Evolutionary conservation across 148 eudicot genomes (phyloP).

Genomic region (Cornus suecica): DNA sequence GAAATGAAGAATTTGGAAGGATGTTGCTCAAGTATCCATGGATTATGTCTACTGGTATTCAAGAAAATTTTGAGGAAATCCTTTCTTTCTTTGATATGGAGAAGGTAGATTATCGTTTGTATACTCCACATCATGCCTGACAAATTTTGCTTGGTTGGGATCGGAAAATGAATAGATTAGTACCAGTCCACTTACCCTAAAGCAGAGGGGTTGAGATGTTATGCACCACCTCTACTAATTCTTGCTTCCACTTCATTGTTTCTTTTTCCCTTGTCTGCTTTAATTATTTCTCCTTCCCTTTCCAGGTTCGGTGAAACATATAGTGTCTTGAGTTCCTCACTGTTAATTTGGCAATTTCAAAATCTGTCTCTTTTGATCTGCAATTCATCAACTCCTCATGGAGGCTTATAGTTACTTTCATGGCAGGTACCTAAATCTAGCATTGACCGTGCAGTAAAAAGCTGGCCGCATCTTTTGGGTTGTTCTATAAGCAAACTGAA

Average conservation of each 20-base stretch:
- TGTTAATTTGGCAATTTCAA: neutral
- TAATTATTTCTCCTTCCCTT: neutral
- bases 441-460: slow-evolving; percentile 48
- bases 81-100: slow-evolving; percentile 48
- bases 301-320: neutral
- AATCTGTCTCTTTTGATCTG: neutral
- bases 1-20: slow-evolving; percentile 38
- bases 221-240: neutral
- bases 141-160: neutral
- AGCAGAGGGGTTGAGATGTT: neutral
- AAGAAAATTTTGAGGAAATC: slow-evolving; percentile 47
- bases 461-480: slow-evolving; percentile 77
- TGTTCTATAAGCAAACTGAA: slow-evolving; percentile 54
- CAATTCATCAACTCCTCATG: neutral
- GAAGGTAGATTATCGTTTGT: too few relatives aligned
- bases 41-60: slow-evolving; percentile 68
- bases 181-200: neutral
- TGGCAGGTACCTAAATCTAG: slow-evolving; percentile 59
- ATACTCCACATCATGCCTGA: neutral
- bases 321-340: neutral
- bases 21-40: slow-evolving; percentile 85
- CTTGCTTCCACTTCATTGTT: neutral
- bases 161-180: too few relatives aligned
- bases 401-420: neutral
- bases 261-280: neutral